Conservation (phyloP, 345 rosid genomes). For the Salix koriyanagi region DNA sequence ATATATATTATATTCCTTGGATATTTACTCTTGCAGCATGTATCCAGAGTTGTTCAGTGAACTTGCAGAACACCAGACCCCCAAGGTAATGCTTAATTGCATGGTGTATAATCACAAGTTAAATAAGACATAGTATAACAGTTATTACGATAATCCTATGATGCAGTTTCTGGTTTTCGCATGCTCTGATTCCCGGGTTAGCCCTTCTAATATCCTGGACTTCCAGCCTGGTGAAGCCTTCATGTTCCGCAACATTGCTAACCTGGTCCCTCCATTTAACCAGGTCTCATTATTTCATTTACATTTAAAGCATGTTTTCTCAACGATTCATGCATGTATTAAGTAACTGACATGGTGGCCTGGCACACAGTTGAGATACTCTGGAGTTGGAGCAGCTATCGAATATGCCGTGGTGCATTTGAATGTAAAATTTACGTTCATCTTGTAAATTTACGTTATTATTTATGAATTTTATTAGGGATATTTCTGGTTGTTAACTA, state of each 20-base stretch:
- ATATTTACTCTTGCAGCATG: not conserved
- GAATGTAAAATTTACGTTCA: not conserved
- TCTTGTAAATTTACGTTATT: too few relatives aligned
- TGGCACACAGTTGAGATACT: conserved; percentile 15
- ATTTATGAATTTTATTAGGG: not conserved
- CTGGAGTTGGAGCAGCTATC: conserved; percentile 21
- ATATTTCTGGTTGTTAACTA: not conserved
- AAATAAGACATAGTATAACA: not conserved
- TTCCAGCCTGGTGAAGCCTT: conserved; percentile 55
- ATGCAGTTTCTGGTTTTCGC: conserved; percentile 29
- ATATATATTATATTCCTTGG: not conserved
- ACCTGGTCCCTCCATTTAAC: conserved; percentile 50
- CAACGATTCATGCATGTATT: not conserved
- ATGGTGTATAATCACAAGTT: not conserved
- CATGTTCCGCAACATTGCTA: conserved; percentile 46
- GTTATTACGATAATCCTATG: not conserved
- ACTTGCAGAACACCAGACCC: conserved; percentile 15
- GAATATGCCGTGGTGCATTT: conserved; percentile 17
- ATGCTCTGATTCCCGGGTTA: conserved; percentile 51
- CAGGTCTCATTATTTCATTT: conserved; percentile 21
- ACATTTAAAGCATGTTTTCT: not conserved
- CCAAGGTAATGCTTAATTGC: conserved; percentile 12
- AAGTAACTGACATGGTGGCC: too few relatives aligned
- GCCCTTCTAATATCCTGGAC: conserved; percentile 48
- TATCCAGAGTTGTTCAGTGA: not conserved